Evolutionary conservation across 371 early-diverging fungal genomes (phyloP), one percentile per base, ranked within the genome.

Genomic region (Choanephora cucurbitarum): DNA sequence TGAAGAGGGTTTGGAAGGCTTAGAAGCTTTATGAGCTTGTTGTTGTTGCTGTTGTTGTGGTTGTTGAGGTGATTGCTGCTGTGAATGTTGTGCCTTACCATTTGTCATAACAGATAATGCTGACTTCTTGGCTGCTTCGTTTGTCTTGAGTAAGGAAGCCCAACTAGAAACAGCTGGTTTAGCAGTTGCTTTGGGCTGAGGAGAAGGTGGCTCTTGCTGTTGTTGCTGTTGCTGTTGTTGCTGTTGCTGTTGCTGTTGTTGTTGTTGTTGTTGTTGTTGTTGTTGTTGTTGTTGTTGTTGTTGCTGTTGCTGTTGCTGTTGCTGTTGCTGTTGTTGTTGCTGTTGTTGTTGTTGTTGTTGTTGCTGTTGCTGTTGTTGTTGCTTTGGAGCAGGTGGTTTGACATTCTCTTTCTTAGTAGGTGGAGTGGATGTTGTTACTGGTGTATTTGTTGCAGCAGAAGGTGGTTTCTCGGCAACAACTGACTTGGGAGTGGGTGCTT

Each of bases 71-170:
- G 3, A 7, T 28, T 28, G 28, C 14, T 37, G 37, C 10, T 37
- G 37, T 6, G 37, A 11, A 9, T 37, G 37, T 10, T 21, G 28
- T 32, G 11, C 39, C 45, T 64, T 41, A 19, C 59, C 60, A 55
- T 67, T 52, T 17, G 43, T 46, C 17, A 34, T 43, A 15, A 62
- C 60, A 39, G 54, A 60, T 32, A 57, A 19, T 28, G 58, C 44
- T 18, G 53, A 18, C 44, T 55, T 49, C 15, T 49, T 52, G 31
- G 43, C 47, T n/a, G 52, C 54, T 41, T 57, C 75, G 55, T 55
- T 62, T 55, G 67, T 60, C 65, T 69, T 80, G 49, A 73, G 49
- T 40, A 88, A 64, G 13, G 82, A 72, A 14, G 90, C 87, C 87
- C 89, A 89, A 62, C 78, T 83, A 22, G 66, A 19, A 7, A 23